These are phyloP conservation scores for Metschnikowia lunata DNA, from an alignment of 805 yeast genomes.

Conservation along the genomic window DNA sequence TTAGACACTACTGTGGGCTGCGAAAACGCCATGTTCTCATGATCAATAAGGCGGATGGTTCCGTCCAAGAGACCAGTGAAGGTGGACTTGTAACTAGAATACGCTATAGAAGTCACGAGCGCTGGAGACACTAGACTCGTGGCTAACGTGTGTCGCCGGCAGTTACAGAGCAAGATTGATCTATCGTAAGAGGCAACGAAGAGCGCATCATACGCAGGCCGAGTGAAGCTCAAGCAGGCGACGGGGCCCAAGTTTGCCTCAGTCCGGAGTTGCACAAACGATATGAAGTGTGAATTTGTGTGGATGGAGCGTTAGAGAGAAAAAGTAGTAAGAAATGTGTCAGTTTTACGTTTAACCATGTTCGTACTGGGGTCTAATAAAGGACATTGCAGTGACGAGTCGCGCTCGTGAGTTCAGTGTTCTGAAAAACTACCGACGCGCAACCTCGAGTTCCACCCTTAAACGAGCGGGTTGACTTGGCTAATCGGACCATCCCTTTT, in stretches of 20 bases:
- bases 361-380: too few species aligned
- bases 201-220: conserved; percentile 10
- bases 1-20: not conserved
- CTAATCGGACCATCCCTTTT: too few species aligned
- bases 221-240: conserved; percentile 6
- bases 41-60: conserved; percentile 46
- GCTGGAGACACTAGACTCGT: conserved; percentile 8
- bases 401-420: too few species aligned
- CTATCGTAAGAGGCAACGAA: conserved; percentile 10
- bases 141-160: conserved; percentile 1
- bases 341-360: too few species aligned
- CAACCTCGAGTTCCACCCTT: too few species aligned
- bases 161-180: conserved; percentile 11
- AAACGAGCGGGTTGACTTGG: too few species aligned
- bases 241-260: conserved; percentile 3
- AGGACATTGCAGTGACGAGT: too few species aligned
- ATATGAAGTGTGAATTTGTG: too few species aligned
- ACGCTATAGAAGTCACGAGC: conserved; percentile 29
- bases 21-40: conserved; percentile 33
- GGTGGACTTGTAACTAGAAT: conserved; percentile 26
- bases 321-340: too few species aligned
- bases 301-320: not conserved
- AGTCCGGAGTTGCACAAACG: conserved; percentile 11
- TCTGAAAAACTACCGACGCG: too few species aligned
- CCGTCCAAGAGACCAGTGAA: conserved; percentile 55